Evolutionary conservation across 2,329 filamentous ascomycete species (phyloP).

Genomic region (Phaeophleospora eucalypticola): DNA sequence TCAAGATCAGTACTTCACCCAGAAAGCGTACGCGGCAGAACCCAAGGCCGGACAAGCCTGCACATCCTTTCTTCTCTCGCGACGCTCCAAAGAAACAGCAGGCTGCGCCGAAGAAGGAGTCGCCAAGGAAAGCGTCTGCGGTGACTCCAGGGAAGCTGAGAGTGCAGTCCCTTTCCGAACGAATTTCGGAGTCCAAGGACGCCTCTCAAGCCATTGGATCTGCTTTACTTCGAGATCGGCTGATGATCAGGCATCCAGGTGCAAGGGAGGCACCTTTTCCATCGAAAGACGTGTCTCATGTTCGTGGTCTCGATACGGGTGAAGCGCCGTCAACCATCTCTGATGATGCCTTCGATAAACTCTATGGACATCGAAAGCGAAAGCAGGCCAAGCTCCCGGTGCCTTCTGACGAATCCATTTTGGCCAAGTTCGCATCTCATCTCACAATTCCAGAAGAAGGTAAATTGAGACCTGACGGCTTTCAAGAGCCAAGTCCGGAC

Average conservation of each 20-base stretch:
- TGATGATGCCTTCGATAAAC: background rate
- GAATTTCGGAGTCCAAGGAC: slow-evolving; percentile 16
- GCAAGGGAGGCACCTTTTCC: slow-evolving; percentile 69
- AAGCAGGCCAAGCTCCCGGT: slow-evolving; percentile 28
- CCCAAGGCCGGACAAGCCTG: slow-evolving; percentile 31
- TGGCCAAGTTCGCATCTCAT: slow-evolving; percentile 16
- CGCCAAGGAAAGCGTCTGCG: slow-evolving; percentile 35
- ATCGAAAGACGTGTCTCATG: slow-evolving; percentile 58
- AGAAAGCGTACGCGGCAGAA: slow-evolving; percentile 26
- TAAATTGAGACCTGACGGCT: slow-evolving; percentile 27
- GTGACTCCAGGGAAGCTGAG: slow-evolving; percentile 46
- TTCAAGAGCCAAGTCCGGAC: slow-evolving; percentile 29
- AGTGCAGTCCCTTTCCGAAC: slow-evolving; percentile 26
- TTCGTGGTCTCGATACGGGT: slow-evolving; percentile 47
- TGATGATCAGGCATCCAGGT: slow-evolving; percentile 59
- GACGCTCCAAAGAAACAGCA: slow-evolving; percentile 41
- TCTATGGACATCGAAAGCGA: slow-evolving; percentile 32
- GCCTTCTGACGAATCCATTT: slow-evolving; percentile 23
- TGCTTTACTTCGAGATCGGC: slow-evolving; percentile 29
- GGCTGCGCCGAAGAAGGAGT: slow-evolving; percentile 25
- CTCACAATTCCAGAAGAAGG: slow-evolving; percentile 22
- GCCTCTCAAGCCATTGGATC: slow-evolving; percentile 22
- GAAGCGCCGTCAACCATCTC: slow-evolving; percentile 1
- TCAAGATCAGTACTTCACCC: slow-evolving; percentile 3
- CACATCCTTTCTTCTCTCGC: slow-evolving; percentile 67